Base-by-base conservation (phyloP, 2,329 filamentous ascomycete genomes). In the Diaporthe citrichinensis region DNA sequence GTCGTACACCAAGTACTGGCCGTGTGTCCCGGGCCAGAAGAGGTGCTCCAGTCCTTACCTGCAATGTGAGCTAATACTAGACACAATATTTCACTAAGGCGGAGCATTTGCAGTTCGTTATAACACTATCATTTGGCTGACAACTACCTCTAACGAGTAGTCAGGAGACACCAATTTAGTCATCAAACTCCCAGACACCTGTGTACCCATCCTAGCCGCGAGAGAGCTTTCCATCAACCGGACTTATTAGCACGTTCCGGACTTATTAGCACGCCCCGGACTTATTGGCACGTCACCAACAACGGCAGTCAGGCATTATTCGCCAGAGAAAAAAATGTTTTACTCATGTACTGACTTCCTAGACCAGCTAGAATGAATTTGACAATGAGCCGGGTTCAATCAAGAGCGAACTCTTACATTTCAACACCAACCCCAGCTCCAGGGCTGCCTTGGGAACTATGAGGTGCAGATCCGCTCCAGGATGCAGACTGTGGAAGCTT, bases 61-160 rank as follows among this genome's bases (percentile, higher is more conserved):
- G 89, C 77, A 86, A 90, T 12, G 82, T 84, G 71, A 10, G 49
- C 20, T 76, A 39, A 59, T 28, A 12, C 4, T 23, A 78, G 74
- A 79, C 81, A 41, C 62, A 92, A 90, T 91, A 88, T 2, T 92
- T 92, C 77, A 91, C 90, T 17, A 85, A 90, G 79, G 90, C 90
- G 34, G 90, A 92, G 79, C 91, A 92, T 82, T 82, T 92, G 55
- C 89, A 90, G 90, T 92, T 78, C 81, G 81, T 67, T 58, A n/a
- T 28, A 31, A 46, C 8, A 34, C 17, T 12, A 75, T 62, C 36
- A 69, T 36, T 2, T 74, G 53, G 68, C 61, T 36, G 75, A 78
- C 46, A 55, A 76, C 41, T 28, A 72, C 74, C 65, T 76, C 82
- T 84, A 78, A 83, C 49, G 41, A 59, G 23, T 74, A 51, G 74